phyloP scores from a whole-genome alignment of 768 basidiomycete species.

The Boletus barrowsii region DNA sequence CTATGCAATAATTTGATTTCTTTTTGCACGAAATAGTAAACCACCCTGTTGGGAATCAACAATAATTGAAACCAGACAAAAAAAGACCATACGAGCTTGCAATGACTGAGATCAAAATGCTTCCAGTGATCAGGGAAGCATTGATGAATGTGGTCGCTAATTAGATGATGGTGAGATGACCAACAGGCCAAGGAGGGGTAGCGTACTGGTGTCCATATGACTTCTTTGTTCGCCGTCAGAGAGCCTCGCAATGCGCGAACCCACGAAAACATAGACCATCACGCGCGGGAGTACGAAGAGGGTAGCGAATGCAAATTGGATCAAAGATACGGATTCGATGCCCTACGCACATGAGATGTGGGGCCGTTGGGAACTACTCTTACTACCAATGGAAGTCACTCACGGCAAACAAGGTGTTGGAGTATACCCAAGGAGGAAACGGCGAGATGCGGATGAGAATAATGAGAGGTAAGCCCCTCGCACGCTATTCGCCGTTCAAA shows the following conservation, averaged over 20 bases:
- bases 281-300: conserved; percentile 68
- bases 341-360: conserved; percentile 42
- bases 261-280: conserved; percentile 73
- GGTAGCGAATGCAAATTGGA: conserved; percentile 77
- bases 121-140: conserved; percentile 51
- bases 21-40: conserved; percentile 61
- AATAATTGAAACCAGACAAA: conserved; percentile 4
- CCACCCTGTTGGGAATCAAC: conserved; percentile 44
- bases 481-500: conserved; percentile 40
- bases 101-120: conserved; percentile 54
- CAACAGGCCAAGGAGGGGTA: background rate
- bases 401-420: conserved; percentile 77
- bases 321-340: conserved; percentile 68
- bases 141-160: conserved; percentile 68
- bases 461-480: conserved; percentile 78
- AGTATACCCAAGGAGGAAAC: conserved; percentile 85
- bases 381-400: conserved; percentile 26
- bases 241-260: conserved; percentile 67
- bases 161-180: conserved; percentile 11
- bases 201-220: conserved; percentile 72
- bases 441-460: conserved; percentile 79
- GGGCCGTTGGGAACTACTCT: background rate
- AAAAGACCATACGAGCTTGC: conserved; percentile 60
- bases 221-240: conserved; percentile 74
- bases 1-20: conserved; percentile 57